These are phyloP conservation scores for Urtica urens DNA, from an alignment of 306 rosid species.

Conservation along the genomic window DNA sequence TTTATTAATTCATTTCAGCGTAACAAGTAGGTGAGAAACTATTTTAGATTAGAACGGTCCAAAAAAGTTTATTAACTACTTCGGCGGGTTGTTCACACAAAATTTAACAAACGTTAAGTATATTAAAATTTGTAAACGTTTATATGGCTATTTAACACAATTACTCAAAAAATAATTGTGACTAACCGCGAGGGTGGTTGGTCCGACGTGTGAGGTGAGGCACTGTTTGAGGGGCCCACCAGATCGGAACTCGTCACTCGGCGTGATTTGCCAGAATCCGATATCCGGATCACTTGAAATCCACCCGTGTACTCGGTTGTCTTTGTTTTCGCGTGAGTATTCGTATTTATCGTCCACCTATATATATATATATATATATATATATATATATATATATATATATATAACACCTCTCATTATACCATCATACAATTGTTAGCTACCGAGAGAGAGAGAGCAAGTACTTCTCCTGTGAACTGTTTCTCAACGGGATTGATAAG, in stretches of 20 bases:
- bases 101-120: too few relatives aligned
- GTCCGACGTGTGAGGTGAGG: conserved; percentile 82
- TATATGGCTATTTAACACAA: too few relatives aligned
- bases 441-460: background rate
- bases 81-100: too few relatives aligned
- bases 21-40: too few relatives aligned
- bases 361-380: background rate
- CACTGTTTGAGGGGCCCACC: conserved; percentile 84
- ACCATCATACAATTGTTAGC: too few relatives aligned
- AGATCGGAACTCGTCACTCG: conserved; percentile 65
- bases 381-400: too few relatives aligned
- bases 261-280: conserved; percentile 71
- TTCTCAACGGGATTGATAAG: conserved; percentile 60
- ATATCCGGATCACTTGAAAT: conserved; percentile 25
- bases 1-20: too few relatives aligned
- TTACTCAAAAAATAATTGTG: background rate
- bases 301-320: conserved; percentile 75
- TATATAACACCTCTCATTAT: too few relatives aligned
- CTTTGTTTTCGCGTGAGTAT: conserved; percentile 51
- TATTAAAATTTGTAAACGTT: too few relatives aligned
- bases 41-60: too few relatives aligned
- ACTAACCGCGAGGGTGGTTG: conserved; percentile 69
- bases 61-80: too few relatives aligned
- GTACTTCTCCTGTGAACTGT: conserved; percentile 63
- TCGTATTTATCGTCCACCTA: conserved; percentile 80